Evolutionary conservation across 1,284 basidiomycete species (phyloP), one percentile per base, ranked within the genome.

Genomic region (Butyriboletus regius): DNA sequence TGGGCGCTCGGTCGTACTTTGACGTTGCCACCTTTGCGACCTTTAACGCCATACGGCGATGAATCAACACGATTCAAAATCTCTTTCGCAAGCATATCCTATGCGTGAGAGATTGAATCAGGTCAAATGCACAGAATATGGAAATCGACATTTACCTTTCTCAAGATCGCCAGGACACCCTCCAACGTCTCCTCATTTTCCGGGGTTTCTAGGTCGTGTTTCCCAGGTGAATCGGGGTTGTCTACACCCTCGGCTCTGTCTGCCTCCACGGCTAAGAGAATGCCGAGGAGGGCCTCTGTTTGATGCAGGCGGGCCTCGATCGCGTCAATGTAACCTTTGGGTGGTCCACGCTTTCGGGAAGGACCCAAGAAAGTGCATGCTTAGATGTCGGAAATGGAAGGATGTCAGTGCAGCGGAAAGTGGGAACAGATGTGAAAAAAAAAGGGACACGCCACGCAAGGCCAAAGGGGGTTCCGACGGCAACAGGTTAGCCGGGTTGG

Each of bases 261-360:
- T 58, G 91, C 88, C 43, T 75, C 75, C 35, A 80, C 77, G 43
- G 81, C 74, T 38, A 91, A 72, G 46, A 91, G 72, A 57, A 88
- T 83, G 43, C 88, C 88, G 18, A 92, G 71, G 38, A 92, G 73
- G 0, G 89, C 88, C 64, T 92, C 90, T 36, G 88, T 88, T 61
- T 91, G 88, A 60, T 92, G 90, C 10, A 92, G 72, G 12, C 89
- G 80, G 12, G 86, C 86, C 67, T 92, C 89, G 60, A 92, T 90
- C 24, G 88, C 88, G 64, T 92, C 88, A 63, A 92, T 91, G 72
- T 92, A 92, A 3, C 90, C 90, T 62, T 89, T 90, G 13, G 88
- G 88, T 8, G 88, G 88, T 2, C 86, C 85, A 55, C 86, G 81
- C 64, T 91, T 91, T 55, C 85, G 77, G 10, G 83, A 88, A 4